These are phyloP conservation scores for Dothistroma pini DNA, from an alignment of 2,329 filamentous ascomycete genomes.

Conservation along the genomic window DNA sequence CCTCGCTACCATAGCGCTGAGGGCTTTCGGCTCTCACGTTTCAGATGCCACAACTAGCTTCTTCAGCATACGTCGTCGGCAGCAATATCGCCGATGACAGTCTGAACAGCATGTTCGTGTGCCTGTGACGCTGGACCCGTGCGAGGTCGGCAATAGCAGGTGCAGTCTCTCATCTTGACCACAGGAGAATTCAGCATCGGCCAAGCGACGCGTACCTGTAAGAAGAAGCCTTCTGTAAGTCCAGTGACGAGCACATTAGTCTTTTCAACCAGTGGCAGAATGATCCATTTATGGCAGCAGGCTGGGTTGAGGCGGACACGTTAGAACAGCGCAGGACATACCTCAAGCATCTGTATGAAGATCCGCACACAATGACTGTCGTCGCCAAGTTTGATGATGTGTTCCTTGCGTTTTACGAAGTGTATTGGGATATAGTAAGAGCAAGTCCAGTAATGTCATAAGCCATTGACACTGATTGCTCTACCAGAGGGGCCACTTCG, in stretches of 20 bases:
- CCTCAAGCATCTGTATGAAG: slow-evolving; percentile 62
- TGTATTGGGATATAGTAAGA: slow-evolving; percentile 67
- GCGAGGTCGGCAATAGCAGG: neutral
- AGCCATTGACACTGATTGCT: neutral
- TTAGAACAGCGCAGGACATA: slow-evolving; percentile 72
- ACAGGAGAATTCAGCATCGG: too few species aligned
- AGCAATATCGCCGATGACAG: neutral
- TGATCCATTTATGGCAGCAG: slow-evolving; percentile 72
- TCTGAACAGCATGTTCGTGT: neutral
- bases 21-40: too few species aligned
- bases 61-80: neutral
- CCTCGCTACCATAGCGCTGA: neutral
- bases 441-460: neutral
- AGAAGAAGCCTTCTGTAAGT: too few species aligned
- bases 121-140: neutral
- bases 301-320: slow-evolving; percentile 76
- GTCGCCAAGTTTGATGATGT: slow-evolving; percentile 68
- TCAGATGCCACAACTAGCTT: too few species aligned
- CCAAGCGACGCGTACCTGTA: too few species aligned
- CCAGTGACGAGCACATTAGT: slow-evolving; percentile 59
- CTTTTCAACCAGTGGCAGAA: slow-evolving; percentile 81
- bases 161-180: slow-evolving; percentile 57
- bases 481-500: slow-evolving; percentile 51
- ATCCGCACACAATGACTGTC: slow-evolving; percentile 68
- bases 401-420: slow-evolving; percentile 73